Percentiles rank a stretch among this genome's conserved stretches.
These are phyloP conservation scores for Gossypium thurberi DNA, from an alignment of 345 rosid species.

Conservation along the genomic window DNA sequence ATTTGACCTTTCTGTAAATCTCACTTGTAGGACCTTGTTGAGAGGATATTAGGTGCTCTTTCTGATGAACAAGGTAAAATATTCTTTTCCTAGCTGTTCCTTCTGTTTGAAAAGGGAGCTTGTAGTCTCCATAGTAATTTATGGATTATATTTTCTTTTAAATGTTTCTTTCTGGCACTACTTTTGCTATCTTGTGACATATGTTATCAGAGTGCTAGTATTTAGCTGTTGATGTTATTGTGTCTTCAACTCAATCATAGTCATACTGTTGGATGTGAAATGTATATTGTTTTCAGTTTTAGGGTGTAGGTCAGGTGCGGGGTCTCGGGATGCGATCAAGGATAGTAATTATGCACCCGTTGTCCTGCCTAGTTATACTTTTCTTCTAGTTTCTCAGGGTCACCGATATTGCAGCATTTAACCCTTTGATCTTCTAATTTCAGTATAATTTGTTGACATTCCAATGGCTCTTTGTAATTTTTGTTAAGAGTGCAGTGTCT, in stretches of 20 bases:
- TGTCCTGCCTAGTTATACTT: background rate
- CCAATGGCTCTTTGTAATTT: background rate
- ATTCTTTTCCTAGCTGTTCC: background rate
- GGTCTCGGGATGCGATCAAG: background rate
- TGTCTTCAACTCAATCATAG: background rate
- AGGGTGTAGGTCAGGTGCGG: background rate
- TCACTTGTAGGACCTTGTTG: constrained; percentile 75
- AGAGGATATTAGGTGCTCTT: constrained; percentile 57
- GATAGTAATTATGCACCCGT: background rate
- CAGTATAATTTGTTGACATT: background rate
- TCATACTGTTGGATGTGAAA: background rate
- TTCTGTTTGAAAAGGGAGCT: background rate
- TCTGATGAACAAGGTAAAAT: constrained; percentile 71
- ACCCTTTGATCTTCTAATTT: background rate
- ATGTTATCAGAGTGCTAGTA: background rate
- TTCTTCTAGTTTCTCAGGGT: background rate
- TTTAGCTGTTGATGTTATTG: background rate
- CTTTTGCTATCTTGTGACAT: background rate
- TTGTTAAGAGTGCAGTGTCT: background rate
- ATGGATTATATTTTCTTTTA: background rate
- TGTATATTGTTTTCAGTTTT: background rate
- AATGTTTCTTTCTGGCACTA: background rate
- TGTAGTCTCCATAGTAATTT: background rate
- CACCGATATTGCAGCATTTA: background rate
- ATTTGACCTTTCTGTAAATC: constrained; percentile 9